A percentile compares a stretch with the other conserved stretches of the same genome.
Conservation (phyloP, 2,329 filamentous ascomycete genomes). For the Mariannaea sp. region DNA sequence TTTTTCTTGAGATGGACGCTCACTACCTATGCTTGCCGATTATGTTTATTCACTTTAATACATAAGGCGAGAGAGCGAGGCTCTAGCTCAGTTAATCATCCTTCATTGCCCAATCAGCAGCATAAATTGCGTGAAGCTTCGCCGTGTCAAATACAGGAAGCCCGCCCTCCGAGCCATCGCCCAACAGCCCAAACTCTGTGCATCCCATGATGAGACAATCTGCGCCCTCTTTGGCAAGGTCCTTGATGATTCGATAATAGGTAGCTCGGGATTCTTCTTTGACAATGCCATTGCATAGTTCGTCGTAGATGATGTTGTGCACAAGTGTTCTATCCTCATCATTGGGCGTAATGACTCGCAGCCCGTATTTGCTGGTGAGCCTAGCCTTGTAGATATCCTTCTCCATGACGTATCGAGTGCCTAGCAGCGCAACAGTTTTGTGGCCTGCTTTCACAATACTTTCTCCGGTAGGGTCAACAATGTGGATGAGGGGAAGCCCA, state of each 20-base stretch:
- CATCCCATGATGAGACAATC: conserved; percentile 36
- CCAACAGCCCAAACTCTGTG: conserved; percentile 34
- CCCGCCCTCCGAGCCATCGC: conserved; percentile 17
- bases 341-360: conserved; percentile 20
- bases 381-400: conserved; percentile 32
- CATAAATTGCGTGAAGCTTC: conserved; percentile 29
- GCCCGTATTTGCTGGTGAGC: conserved; percentile 12
- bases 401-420: conserved; percentile 35
- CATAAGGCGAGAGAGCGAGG: no score
- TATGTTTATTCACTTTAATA: no score
- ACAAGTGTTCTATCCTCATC: conserved; percentile 14
- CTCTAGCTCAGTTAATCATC: background rate
- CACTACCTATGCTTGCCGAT: no score
- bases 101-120: conserved; percentile 34
- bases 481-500: conserved; percentile 31
- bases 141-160: conserved; percentile 34
- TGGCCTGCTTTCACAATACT: conserved; percentile 20
- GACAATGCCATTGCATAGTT: conserved; percentile 32
- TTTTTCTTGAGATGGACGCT: no score
- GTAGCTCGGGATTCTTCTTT: conserved; percentile 15
- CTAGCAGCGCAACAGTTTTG: conserved; percentile 25
- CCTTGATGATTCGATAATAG: conserved; percentile 19
- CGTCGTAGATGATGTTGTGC: conserved; percentile 28
- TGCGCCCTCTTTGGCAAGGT: conserved; percentile 19
- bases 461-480: conserved; percentile 32